Percentiles rank a stretch among this genome's conserved stretches.
phyloP scores from a whole-genome alignment of 1,139 yeast genomes.

The Hyphopichia burtonii region DNA sequence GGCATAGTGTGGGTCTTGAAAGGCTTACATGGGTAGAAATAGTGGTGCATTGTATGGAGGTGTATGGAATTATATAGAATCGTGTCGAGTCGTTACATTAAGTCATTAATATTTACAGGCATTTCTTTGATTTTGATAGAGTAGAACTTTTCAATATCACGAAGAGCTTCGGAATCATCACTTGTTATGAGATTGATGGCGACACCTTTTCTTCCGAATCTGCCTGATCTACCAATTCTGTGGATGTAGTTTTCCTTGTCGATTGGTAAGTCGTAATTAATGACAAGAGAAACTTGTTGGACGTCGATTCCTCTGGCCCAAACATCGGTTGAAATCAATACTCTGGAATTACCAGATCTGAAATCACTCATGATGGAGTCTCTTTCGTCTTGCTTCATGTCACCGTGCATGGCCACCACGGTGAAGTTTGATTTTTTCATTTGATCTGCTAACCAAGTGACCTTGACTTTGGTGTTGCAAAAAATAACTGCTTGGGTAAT shows the following conservation, averaged over 20 bases:
- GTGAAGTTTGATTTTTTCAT: slow-evolving; percentile 80
- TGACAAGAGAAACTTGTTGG: slow-evolving; percentile 93
- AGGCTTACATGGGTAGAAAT: neutral
- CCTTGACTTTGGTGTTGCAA: slow-evolving; percentile 90
- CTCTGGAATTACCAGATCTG: slow-evolving; percentile 74
- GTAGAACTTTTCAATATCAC: slow-evolving; percentile 75
- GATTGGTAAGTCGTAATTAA: slow-evolving; percentile 85
- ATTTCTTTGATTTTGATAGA: slow-evolving; percentile 77
- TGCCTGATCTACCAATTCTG: slow-evolving; percentile 91
- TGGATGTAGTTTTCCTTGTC: slow-evolving; percentile 90
- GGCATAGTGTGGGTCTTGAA: neutral
- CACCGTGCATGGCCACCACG: slow-evolving; percentile 95
- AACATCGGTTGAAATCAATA: slow-evolving; percentile 89
- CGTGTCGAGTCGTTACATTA: slow-evolving; percentile 19
- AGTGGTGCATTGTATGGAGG: too few species aligned
- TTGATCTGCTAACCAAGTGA: slow-evolving; percentile 84
- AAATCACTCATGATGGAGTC: slow-evolving; percentile 88
- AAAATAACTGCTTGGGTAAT: slow-evolving; percentile 95
- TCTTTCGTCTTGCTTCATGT: slow-evolving; percentile 92
- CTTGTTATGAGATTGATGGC: slow-evolving; percentile 85
- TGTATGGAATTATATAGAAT: neutral
- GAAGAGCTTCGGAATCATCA: slow-evolving; percentile 59
- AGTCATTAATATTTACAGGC: slow-evolving; percentile 73
- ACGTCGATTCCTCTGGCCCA: slow-evolving; percentile 99
- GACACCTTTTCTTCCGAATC: slow-evolving; percentile 95